Conservation (phyloP, 305 asterid species). For the Ilex paraguariensis region DNA sequence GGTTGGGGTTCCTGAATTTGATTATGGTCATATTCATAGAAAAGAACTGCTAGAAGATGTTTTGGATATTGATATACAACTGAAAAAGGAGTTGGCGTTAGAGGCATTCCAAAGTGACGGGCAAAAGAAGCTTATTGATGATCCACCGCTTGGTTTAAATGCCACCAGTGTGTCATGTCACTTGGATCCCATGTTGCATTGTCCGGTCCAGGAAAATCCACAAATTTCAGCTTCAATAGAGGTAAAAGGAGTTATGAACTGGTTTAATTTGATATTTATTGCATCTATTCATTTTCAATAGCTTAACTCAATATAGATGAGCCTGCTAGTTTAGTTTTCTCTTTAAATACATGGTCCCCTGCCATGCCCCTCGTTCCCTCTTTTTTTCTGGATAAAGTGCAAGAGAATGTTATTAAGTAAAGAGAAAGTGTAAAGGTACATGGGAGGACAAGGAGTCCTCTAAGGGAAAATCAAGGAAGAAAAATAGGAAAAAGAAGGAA, state of each 20-base stretch:
- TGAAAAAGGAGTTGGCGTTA: conserved; percentile 16
- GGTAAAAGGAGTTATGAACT: conserved; percentile 19
- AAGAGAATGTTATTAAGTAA: too few species aligned
- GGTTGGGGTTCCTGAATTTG: conserved; percentile 22
- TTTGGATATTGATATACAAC: conserved; percentile 20
- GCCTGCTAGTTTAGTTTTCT: too few species aligned
- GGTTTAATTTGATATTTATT: too few species aligned
- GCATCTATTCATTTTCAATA: too few species aligned
- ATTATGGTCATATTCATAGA: conserved; percentile 16
- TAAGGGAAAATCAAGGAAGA: too few species aligned
- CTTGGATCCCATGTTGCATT: conserved; percentile 20
- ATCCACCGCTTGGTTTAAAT: conserved; percentile 22
- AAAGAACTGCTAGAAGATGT: conserved; percentile 18
- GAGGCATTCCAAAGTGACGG: conserved; percentile 23
- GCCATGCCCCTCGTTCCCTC: too few species aligned
- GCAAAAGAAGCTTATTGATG: conserved; percentile 17
- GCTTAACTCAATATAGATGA: too few species aligned
- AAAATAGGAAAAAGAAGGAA: too few species aligned
- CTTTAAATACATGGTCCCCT: too few species aligned
- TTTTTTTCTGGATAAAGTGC: too few species aligned
- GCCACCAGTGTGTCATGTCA: conserved; percentile 18
- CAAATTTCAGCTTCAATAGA: conserved; percentile 28
- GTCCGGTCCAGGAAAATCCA: conserved; percentile 24
- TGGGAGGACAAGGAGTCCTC: too few species aligned
- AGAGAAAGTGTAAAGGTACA: too few species aligned